Conservation (phyloP, 2,329 filamentous ascomycete species). For the Clarireedia homoeocarpa region DNA sequence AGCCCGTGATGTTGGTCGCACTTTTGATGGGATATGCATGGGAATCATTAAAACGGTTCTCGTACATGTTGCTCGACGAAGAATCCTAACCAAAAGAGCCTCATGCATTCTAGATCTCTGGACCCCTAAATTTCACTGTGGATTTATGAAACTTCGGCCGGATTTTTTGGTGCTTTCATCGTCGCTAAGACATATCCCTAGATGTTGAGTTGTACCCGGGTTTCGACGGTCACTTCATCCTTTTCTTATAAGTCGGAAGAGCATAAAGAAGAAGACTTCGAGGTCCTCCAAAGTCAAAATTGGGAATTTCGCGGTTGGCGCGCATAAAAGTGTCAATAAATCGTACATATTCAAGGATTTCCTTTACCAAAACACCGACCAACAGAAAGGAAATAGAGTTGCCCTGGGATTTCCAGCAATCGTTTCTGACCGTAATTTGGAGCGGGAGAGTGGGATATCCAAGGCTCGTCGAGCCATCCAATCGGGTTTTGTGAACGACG, state of each 20-base stretch:
- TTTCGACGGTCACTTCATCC: not conserved
- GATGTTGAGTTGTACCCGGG: too few relatives aligned
- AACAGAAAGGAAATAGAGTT: not conserved
- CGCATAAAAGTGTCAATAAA: not conserved
- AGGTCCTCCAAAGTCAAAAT: not conserved
- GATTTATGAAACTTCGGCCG: not conserved
- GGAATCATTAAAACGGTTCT: not conserved
- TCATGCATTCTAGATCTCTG: constrained; percentile 7
- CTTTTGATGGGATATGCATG: not conserved
- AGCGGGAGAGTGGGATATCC: not conserved
- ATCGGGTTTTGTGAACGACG: not conserved
- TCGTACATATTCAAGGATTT: too few relatives aligned
- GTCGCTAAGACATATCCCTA: not conserved
- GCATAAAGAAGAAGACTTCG: too few relatives aligned
- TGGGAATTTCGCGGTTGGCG: not conserved
- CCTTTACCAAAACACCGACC: too few relatives aligned
- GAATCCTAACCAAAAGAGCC: constrained; percentile 6
- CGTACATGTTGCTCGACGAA: not conserved
- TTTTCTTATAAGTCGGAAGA: too few relatives aligned
- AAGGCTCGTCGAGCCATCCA: not conserved
- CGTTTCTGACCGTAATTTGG: not conserved
- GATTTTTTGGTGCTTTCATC: not conserved
- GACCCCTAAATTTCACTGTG: constrained; percentile 3
- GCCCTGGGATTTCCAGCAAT: not conserved
- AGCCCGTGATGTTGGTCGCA: not conserved